These are phyloP conservation scores for Elsinoe fawcettii DNA, from an alignment of 2,329 filamentous ascomycete species.

Conservation along the genomic window DNA sequence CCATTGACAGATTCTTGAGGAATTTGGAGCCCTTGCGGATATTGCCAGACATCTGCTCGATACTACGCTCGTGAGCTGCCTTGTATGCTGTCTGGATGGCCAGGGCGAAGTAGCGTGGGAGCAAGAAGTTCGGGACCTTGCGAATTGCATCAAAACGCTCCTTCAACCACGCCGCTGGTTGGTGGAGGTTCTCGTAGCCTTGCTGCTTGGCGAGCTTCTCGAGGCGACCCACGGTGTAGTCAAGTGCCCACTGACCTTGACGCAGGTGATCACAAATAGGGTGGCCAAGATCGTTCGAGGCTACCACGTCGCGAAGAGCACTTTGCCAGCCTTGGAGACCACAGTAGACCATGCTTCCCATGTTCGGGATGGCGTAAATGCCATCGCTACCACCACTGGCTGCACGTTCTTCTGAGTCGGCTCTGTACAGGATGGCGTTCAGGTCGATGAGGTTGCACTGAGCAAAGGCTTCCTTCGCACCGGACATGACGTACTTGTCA, in stretches of 20 bases:
- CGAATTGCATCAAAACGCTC: constrained; percentile 81
- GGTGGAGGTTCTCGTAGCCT: constrained; percentile 54
- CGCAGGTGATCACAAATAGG: constrained; percentile 88
- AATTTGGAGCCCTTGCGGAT: constrained; percentile 80
- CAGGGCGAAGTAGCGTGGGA: constrained; percentile 88
- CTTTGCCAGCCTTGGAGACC: constrained; percentile 99
- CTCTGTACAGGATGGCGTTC: constrained; percentile 86
- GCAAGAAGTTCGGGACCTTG: constrained; percentile 75
- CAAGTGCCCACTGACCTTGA: constrained; percentile 83
- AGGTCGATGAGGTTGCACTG: constrained; percentile 71
- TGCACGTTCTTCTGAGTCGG: constrained; percentile 80
- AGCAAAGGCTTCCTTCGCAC: constrained; percentile 69
- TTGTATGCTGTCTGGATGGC: constrained; percentile 81
- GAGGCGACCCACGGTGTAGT: constrained; percentile 74
- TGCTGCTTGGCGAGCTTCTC: constrained; percentile 57
- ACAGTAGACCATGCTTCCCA: constrained; percentile 83
- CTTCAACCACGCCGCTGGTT: constrained; percentile 69
- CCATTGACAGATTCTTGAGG: constrained; percentile 78
- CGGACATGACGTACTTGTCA: constrained; percentile 78
- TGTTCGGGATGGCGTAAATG: constrained; percentile 76
- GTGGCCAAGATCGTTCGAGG: constrained; percentile 84
- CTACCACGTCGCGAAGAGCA: constrained; percentile 73
- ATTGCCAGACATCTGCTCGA: constrained; percentile 71
- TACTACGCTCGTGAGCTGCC: constrained; percentile 68
- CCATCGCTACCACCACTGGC: constrained; percentile 72